These are phyloP conservation scores for Colletotrichum sp. DNA, from an alignment of 2,329 filamentous ascomycete genomes.

Conservation along the genomic window DNA sequence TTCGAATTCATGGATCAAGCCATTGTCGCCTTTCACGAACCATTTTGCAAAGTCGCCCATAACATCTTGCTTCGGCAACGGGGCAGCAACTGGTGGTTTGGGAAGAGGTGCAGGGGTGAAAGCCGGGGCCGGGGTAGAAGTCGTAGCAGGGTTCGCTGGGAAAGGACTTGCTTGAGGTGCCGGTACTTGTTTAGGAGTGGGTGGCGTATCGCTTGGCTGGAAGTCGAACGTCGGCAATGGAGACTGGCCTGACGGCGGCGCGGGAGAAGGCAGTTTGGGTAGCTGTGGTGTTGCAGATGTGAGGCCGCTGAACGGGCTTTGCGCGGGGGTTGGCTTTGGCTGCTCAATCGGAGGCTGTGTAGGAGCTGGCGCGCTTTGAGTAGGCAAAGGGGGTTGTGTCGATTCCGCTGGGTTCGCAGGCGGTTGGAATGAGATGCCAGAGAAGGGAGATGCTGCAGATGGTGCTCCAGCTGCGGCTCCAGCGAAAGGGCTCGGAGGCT, in stretches of 20 bases:
- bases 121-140: background rate
- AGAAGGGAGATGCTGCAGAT: background rate
- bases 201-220: background rate
- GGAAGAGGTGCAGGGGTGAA: background rate
- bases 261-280: background rate
- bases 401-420: constrained; percentile 16
- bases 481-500: background rate
- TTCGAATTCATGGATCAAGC: constrained; percentile 57
- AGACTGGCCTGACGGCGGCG: background rate
- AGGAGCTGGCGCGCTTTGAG: background rate
- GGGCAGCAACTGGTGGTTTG: background rate
- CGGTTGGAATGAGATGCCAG: background rate
- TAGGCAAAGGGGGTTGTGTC: background rate
- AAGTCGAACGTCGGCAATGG: background rate
- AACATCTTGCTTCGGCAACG: constrained; percentile 35
- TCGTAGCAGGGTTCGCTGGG: background rate
- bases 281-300: constrained; percentile 19
- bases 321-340: background rate
- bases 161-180: background rate
- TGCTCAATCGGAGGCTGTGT: constrained; percentile 5
- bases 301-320: background rate
- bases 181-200: background rate
- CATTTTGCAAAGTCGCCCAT: constrained; percentile 58
- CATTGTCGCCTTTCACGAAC: constrained; percentile 59
- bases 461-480: background rate